Evolutionary conservation across 2,329 filamentous ascomycete species (phyloP).

Genomic region (Knufia fluminis): DNA sequence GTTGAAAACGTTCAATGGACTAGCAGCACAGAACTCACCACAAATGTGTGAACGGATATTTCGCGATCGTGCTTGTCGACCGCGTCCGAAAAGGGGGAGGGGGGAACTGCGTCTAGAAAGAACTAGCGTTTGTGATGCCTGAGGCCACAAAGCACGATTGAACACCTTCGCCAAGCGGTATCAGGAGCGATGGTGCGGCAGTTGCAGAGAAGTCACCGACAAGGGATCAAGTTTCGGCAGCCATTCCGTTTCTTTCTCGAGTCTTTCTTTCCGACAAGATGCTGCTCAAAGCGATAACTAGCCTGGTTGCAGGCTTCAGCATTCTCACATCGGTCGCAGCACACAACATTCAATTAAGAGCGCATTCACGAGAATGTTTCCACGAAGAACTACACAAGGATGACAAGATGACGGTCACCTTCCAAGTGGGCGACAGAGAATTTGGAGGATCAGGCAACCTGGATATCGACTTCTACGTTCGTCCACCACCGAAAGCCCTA

Average conservation of each 20-base stretch:
- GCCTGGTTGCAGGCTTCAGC: conserved; percentile 45
- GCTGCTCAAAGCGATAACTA: conserved; percentile 17
- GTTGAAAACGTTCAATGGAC: no score
- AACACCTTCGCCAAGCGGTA: no score
- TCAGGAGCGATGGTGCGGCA: not conserved
- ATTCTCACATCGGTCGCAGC: conserved; percentile 55
- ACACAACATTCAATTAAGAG: conserved; percentile 92
- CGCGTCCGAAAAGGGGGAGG: no score
- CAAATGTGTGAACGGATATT: no score
- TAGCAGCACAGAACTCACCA: no score
- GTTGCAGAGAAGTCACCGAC: not conserved
- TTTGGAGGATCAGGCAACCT: conserved; percentile 91
- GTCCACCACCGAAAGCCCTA: conserved; percentile 24
- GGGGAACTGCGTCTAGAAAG: no score
- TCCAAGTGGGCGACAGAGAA: conserved; percentile 94
- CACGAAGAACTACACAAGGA: conserved; percentile 86
- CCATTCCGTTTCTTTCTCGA: no score
- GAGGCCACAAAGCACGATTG: no score
- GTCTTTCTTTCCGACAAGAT: no score
- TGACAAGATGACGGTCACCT: conserved; percentile 97
- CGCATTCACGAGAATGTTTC: conserved; percentile 95
- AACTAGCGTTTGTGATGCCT: no score
- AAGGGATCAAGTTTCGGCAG: no score
- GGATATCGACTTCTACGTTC: conserved; percentile 96
- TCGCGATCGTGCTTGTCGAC: no score